Conservation (phyloP, 805 yeast species). For the Dipodascopsis uninucleata region DNA sequence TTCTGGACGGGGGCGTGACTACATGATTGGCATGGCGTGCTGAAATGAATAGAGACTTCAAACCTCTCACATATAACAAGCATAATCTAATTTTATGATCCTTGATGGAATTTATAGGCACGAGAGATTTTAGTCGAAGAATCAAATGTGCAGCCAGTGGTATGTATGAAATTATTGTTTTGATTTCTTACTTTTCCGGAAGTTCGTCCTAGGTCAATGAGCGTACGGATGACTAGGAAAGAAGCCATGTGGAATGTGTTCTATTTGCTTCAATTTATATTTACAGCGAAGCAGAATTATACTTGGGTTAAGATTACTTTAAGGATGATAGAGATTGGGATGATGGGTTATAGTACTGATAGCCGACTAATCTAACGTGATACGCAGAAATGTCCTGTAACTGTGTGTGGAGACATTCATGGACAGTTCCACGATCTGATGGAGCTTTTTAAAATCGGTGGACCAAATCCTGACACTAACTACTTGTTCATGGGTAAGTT, state of each 20-base stretch:
- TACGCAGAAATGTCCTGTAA: slow-evolving; percentile 71
- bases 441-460: slow-evolving; percentile 91
- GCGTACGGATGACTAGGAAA: neutral
- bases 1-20: neutral
- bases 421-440: slow-evolving; percentile 94
- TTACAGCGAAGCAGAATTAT: no score
- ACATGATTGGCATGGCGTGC: neutral
- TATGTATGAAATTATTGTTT: slow-evolving; percentile 5
- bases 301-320: no score
- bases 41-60: neutral
- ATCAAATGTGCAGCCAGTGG: slow-evolving; percentile 91
- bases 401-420: slow-evolving; percentile 89
- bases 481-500: slow-evolving; percentile 66
- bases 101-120: slow-evolving; percentile 36
- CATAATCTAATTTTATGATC: no score
- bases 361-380: no score
- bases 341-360: no score
- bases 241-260: no score
- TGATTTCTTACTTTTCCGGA: neutral
- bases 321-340: no score
- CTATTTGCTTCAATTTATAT: no score
- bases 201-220: no score
- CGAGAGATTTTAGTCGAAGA: slow-evolving; percentile 77
- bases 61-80: neutral
- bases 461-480: slow-evolving; percentile 88